A percentile compares a stretch with the other conserved stretches of the same genome.
Evolutionary conservation across 169 alveolate genomes (phyloP).

Genomic region (Besnoitia besnoiti): DNA sequence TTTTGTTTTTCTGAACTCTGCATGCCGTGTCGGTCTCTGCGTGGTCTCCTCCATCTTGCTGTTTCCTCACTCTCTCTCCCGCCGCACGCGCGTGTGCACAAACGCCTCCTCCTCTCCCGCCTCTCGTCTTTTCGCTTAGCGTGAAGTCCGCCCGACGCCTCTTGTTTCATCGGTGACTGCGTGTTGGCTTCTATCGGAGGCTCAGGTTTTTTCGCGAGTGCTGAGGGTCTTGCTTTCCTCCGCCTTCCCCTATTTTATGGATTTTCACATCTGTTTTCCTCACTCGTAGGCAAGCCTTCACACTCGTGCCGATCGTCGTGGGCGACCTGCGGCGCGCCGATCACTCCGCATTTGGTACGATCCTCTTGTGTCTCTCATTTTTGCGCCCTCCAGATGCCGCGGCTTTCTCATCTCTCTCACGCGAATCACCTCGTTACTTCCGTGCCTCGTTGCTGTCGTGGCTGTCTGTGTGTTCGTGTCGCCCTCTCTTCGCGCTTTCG

Average conservation of each 20-base stretch:
- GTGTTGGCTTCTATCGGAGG: neutral
- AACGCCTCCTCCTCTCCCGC: neutral
- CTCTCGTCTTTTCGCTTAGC: neutral
- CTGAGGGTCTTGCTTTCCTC: neutral
- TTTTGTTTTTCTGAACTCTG: neutral
- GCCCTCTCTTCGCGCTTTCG: neutral
- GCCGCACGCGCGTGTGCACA: too few relatives aligned
- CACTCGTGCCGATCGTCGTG: constrained; percentile 27
- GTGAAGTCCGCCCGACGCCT: neutral
- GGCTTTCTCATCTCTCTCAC: neutral
- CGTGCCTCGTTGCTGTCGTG: neutral
- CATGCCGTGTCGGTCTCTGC: too few relatives aligned
- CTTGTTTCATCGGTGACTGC: neutral
- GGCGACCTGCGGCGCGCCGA: constrained; percentile 19
- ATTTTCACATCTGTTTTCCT: neutral
- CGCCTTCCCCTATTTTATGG: neutral
- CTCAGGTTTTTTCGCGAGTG: neutral
- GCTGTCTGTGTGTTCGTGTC: neutral
- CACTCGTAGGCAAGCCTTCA: neutral
- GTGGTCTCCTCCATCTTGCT: neutral
- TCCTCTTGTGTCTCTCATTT: neutral
- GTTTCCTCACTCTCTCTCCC: neutral
- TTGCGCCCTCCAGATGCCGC: neutral
- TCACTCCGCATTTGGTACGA: neutral
- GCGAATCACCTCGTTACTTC: neutral